Conservation (phyloP, 208 protist species). For the Trypanosoma avium region DNA sequence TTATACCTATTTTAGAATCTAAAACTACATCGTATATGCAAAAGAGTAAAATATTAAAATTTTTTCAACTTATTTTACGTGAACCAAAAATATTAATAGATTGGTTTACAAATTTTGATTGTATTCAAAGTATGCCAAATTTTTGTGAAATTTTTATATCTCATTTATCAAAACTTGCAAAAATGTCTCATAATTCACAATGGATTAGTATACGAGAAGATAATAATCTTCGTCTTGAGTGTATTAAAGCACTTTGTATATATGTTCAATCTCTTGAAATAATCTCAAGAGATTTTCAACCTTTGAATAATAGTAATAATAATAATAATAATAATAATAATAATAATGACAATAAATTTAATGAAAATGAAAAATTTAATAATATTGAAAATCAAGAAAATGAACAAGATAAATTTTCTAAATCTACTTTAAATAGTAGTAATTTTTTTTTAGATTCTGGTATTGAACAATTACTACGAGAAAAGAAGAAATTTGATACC, state of each 20-base stretch:
- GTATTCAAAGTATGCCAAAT: slow-evolving; percentile 6
- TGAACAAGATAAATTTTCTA: neutral
- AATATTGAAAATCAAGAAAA: neutral
- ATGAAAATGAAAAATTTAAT: neutral
- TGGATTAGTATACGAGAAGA: neutral
- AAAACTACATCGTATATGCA: slow-evolving; percentile 11
- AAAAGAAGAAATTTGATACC: slow-evolving; percentile 14
- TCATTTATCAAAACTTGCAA: slow-evolving; percentile 16
- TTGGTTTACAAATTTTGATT: slow-evolving; percentile 32
- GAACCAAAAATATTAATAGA: slow-evolving; percentile 18
- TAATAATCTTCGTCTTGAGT: neutral
- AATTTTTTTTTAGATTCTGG: neutral
- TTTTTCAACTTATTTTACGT: slow-evolving; percentile 15
- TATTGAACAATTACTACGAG: slow-evolving; percentile 18
- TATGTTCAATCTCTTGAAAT: neutral
- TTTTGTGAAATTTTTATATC: slow-evolving; percentile 15
- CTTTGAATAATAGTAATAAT: neutral
- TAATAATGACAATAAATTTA: neutral
- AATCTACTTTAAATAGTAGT: neutral
- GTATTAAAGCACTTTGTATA: neutral
- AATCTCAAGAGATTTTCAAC: neutral
- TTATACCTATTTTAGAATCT: slow-evolving; percentile 18
- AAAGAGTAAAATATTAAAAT: slow-evolving; percentile 16
- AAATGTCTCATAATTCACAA: slow-evolving; percentile 2
- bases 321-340: neutral